phyloP scores from a whole-genome alignment of 2,329 filamentous ascomycete species.

The Neonectria sp. region DNA sequence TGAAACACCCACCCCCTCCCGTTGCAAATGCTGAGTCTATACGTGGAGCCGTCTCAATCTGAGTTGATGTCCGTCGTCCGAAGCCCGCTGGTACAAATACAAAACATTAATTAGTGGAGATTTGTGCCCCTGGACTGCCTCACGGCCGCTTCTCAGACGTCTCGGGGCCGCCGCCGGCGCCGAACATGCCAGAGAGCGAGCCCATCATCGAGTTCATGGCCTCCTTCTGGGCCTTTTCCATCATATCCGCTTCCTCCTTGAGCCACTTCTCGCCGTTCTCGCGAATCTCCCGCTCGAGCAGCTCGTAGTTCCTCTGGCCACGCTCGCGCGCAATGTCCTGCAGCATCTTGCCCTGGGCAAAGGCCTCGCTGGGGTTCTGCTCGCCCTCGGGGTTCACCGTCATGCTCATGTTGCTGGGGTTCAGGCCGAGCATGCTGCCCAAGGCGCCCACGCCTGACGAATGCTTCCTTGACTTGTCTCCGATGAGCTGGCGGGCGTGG shows the following conservation, averaged over 20 bases:
- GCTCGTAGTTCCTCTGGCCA: constrained; percentile 90
- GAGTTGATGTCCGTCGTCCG: constrained; percentile 24
- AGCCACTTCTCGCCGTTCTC: constrained; percentile 97
- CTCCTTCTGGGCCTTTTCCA: constrained; percentile 92
- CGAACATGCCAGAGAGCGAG: constrained; percentile 66
- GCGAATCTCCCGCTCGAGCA: constrained; percentile 90
- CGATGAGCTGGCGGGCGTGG: constrained; percentile 80
- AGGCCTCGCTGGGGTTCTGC: constrained; percentile 79
- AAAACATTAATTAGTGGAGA: constrained; percentile 52
- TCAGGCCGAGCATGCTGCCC: constrained; percentile 82
- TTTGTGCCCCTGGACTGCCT: constrained; percentile 36
- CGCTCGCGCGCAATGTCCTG: constrained; percentile 94
- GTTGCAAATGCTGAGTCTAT: constrained; percentile 40
- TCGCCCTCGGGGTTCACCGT: constrained; percentile 76
- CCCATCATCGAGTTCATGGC: constrained; percentile 94
- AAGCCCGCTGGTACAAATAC: constrained; percentile 42
- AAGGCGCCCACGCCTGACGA: constrained; percentile 78
- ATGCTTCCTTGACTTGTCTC: constrained; percentile 75
- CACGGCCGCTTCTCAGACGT: constrained; percentile 45
- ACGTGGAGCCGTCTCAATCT: constrained; percentile 29
- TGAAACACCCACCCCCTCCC: not conserved
- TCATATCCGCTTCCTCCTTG: constrained; percentile 89
- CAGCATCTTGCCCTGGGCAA: constrained; percentile 95
- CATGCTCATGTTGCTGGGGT: constrained; percentile 75
- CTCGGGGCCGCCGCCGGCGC: constrained; percentile 30